Evolutionary conservation across 108 stramenopile species (phyloP), one percentile per base, ranked within the genome.

Genomic region (Fistulifera pelliculosa): DNA sequence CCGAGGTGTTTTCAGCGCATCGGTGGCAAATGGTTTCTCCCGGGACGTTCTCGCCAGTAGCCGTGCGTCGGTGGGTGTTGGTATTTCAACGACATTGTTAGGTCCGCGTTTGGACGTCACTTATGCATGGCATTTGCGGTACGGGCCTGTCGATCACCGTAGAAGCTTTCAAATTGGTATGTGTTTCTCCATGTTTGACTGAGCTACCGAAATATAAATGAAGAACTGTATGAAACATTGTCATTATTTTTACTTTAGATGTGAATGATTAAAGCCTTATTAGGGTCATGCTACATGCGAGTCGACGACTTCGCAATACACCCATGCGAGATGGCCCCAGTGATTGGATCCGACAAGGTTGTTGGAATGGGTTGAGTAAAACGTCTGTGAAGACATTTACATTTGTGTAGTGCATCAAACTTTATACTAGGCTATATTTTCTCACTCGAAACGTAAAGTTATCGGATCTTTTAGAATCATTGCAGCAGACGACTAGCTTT

Each of bases 121-220:
- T 18, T 91, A 91, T 58, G 83, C 90, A 0, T 76, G 74, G 47
- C 90, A 85, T 8, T 10, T 85, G n/a, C 68, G 90, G 31, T 87
- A 81, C 67, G 85, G 85, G 47, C 85, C 90, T 11, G 31, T 65
- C 28, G 89, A 90, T 76, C 77, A 77, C 16, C 58, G 78, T 39
- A 68, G 79, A 55, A 69, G 76, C 45, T 60, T 86, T n/a, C 89
- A 90, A 58, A 71, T 83, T 63, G 87, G 87, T 26, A 75, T 88
- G 59, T 82, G 87, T 16, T 82, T 84, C 56, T 65, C 61, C 39
- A 35, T 35, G 31, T 35, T 35, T 35, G 31, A 35, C 31, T 35
- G 8, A 35, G 8, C 3, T 35, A 35, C n/a, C n/a, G n/a, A n/a
- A n/a, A n/a, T n/a, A n/a, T n/a, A n/a, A n/a, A n/a, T n/a, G n/a